Base-by-base conservation (phyloP, 179 eudicot species). In the Beta corolliflora region DNA sequence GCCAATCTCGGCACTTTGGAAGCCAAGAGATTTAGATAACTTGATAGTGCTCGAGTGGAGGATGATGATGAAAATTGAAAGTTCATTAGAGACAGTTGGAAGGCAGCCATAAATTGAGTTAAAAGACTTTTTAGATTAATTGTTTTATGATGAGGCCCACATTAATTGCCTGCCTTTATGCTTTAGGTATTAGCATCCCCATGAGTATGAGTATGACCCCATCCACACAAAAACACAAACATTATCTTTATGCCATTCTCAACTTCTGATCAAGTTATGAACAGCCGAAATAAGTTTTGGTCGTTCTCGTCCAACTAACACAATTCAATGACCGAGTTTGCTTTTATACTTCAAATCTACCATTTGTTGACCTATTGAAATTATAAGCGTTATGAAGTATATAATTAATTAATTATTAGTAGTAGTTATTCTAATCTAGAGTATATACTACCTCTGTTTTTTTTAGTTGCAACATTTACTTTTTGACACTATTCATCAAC, bases 111-210 rank as follows among this genome's bases (percentile, higher is more conserved):
- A 23, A 59, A 80, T 79, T 31, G 29, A 0, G 12, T 64, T 61
- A 9, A 3, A n/a, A 64, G 82, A 72, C 82, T 80, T 80, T 72
- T 60, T 16, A 61, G 82, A n/a, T n/a, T n/a, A n/a, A n/a, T n/a
- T n/a, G n/a, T 50, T 53, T 13, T 48, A 48, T 6, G 52, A 15
- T 14, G 45, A 41, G 65, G 52, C 56, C 75, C 75, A 67, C 67
- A 23, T 9, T 77, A n/a, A n/a, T n/a, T n/a, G 50, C 46, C 41
- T 21, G 5, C 21, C 12, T 15, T 13, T 18, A 45, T 18, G 5
- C 18, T 16, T 69, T 7, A 15, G 73, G 53, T 50, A 5, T 72
- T 23, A 23, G 65, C 45, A 9, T 63, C 71, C 79, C 41, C 2
- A 36, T 36, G 41, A 36, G 3, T 25, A 1, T n/a, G n/a, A n/a